These are phyloP conservation scores for Hypoxylon sp. DNA, from an alignment of 2,329 filamentous ascomycete species.

Conservation along the genomic window DNA sequence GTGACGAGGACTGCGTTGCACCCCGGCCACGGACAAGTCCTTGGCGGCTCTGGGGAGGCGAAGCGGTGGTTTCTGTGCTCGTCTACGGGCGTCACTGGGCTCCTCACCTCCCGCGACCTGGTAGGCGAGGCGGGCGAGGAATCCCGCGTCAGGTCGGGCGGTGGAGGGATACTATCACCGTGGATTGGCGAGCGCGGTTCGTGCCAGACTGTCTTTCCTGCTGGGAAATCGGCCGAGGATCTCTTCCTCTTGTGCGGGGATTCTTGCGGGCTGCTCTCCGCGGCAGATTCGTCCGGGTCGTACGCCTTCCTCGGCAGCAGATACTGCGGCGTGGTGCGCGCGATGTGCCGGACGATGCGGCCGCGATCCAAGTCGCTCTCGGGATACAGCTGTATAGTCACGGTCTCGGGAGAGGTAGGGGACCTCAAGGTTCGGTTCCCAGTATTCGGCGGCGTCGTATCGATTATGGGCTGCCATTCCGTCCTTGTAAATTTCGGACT, in stretches of 20 bases:
- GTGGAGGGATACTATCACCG: neutral
- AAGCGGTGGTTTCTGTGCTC: neutral
- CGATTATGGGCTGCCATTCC: slow-evolving; percentile 1
- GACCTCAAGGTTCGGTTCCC: neutral
- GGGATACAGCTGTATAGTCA: slow-evolving; percentile 27
- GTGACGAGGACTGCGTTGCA: slow-evolving; percentile 34
- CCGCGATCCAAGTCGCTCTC: slow-evolving; percentile 9
- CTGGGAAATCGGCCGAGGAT: neutral
- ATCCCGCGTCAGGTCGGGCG: neutral
- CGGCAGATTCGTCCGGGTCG: neutral
- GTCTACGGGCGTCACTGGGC: neutral
- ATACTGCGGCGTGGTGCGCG: neutral
- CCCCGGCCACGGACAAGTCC: slow-evolving; percentile 42
- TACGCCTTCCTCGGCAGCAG: slow-evolving; percentile 16
- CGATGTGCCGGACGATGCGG: slow-evolving; percentile 16
- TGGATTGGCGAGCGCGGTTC: neutral
- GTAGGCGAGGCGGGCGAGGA: neutral
- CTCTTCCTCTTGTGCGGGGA: slow-evolving; percentile 4
- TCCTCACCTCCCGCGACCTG: neutral
- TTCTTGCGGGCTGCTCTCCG: neutral
- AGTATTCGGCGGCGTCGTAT: neutral
- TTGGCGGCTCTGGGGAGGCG: neutral
- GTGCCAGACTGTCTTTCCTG: neutral
- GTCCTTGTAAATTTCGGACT: neutral
- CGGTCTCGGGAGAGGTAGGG: slow-evolving; percentile 11